Conservation (phyloP, 208 protist species). For the Balamuthia mandrillaris region DNA sequence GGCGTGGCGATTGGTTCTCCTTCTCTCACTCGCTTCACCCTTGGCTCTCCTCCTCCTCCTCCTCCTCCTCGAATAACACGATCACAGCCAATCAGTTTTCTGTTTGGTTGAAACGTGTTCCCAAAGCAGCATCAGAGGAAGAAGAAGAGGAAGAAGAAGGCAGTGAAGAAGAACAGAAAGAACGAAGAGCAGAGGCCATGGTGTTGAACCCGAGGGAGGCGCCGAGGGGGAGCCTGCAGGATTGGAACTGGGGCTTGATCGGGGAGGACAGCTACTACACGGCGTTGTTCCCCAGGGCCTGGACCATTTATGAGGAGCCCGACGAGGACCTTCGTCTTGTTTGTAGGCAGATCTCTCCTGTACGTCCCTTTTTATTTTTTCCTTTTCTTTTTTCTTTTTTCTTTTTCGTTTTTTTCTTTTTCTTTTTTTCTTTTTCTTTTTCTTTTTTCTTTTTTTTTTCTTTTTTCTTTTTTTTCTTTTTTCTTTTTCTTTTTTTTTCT, state of each 20-base stretch:
- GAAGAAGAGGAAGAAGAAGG: neutral
- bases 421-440: no score
- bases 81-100: conserved; percentile 48
- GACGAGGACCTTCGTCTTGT: conserved; percentile 42
- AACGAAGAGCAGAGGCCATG: neutral
- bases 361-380: neutral
- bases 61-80: no score
- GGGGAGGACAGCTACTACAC: conserved; percentile 41
- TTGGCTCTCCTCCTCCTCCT: neutral
- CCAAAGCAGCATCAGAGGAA: neutral
- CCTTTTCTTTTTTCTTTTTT: neutral
- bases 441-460: neutral
- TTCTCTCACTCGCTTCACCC: neutral
- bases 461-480: neutral
- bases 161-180: neutral
- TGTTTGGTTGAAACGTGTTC: conserved; percentile 14
- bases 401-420: neutral
- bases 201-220: conserved; percentile 23
- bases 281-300: conserved; percentile 52
- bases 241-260: conserved; percentile 54
- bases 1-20: conserved; percentile 42
- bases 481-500: neutral
- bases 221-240: neutral
- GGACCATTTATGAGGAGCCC: conserved; percentile 60
- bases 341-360: conserved; percentile 68